Evolutionary conservation across 805 yeast genomes (phyloP), one percentile per base, ranked within the genome.

Genomic region (Cephaloascus albidus): DNA sequence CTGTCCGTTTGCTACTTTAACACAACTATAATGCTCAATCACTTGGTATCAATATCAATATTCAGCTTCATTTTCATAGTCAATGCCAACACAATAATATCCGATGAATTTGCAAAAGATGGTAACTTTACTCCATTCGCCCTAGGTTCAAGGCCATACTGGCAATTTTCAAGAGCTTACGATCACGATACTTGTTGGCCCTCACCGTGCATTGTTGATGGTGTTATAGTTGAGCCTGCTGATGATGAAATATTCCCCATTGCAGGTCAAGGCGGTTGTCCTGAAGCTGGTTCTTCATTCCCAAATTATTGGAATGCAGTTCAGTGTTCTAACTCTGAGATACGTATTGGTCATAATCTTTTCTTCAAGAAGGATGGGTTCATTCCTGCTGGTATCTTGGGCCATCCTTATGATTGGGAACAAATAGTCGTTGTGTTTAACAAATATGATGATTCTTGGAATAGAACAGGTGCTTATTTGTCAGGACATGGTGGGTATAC

Each of bases 101-200:
- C 28, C 6, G 28, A 23, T 23, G 12, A 6, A 8, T 23, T 15
- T 34, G 18, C 36, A 17, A 5, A 34, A 10, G 18, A 5, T 16
- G n/a, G 26, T 5, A 5, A 19, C 15, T 16, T 34, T 12, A 18
- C 5, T 10, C 26, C 19, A 12, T 34, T 34, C 18, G 36, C 36
- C 5, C 10, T 34, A 8, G 18, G n/a, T 5, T 19, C 36, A 17
- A 34, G 36, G 17, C 36, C 36, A 15, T 34, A 34, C 20, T 34
- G 36, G 36, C 4, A 6, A n/a, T 34, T 34, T 20, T 34, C 36
- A 14, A 10, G 36, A 16, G 36, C 36, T 10, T 15, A 4, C 10
- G 36, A 34, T 20, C 36, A 34, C 12, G 36, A 34, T 12, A 34
- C 36, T 10, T 34, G 36, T 20, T 34, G 36, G 36, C 36, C 36